Percentiles rank a stretch among this genome's conserved stretches.
These are phyloP conservation scores for Russula brevipes DNA, from an alignment of 768 basidiomycete species.

Conservation along the genomic window DNA sequence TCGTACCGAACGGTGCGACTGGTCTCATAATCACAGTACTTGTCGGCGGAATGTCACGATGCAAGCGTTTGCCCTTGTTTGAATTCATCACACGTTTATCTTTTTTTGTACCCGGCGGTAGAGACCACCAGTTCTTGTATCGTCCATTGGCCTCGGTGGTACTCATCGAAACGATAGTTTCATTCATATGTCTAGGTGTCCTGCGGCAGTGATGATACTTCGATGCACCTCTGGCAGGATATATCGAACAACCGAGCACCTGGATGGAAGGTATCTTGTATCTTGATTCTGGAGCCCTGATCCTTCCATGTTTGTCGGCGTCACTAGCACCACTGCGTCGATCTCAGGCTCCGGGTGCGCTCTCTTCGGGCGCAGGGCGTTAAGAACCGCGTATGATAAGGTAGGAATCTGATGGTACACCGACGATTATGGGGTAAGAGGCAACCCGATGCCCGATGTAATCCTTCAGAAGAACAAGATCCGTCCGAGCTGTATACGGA, in stretches of 20 bases:
- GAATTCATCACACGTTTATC: neutral
- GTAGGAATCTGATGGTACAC: neutral
- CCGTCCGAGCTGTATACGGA: slow-evolving; percentile 10
- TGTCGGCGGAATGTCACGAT: neutral
- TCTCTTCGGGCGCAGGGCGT: neutral
- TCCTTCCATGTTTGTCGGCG: neutral
- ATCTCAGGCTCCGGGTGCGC: neutral
- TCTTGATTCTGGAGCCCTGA: neutral
- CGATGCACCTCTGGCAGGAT: neutral
- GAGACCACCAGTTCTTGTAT: neutral
- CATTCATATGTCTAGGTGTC: neutral
- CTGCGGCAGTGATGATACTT: neutral
- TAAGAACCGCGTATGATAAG: neutral
- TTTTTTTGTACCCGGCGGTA: neutral
- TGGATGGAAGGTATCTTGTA: neutral
- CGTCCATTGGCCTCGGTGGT: neutral
- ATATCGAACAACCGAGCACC: neutral
- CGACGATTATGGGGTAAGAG: neutral
- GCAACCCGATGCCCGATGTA: neutral
- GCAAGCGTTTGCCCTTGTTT: neutral
- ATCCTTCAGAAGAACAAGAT: slow-evolving; percentile 5
- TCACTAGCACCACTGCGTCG: neutral
- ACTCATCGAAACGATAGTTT: neutral
- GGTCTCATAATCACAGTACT: neutral
- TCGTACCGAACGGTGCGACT: neutral